Evolutionary conservation across 2,329 filamentous ascomycete species (phyloP).

Genomic region (Purpureocillium lavendulum): DNA sequence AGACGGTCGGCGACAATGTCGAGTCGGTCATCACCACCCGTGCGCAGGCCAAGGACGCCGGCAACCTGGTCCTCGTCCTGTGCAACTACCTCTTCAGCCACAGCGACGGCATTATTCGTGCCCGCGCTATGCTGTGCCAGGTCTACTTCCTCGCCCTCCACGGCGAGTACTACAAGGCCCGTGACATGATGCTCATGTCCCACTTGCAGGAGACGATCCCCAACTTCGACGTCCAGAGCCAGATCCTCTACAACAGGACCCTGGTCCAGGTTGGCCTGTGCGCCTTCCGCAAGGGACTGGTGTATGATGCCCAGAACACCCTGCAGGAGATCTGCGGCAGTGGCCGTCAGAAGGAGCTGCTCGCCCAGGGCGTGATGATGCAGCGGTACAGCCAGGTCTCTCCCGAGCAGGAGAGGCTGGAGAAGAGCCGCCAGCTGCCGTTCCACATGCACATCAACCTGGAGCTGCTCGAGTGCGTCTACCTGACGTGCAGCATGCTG

Average conservation of each 20-base stretch:
- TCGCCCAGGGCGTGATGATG: slow-evolving; percentile 97
- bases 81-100: slow-evolving; percentile 93
- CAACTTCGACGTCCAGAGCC: slow-evolving; percentile 93
- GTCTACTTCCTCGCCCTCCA: slow-evolving; percentile 98
- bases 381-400: slow-evolving; percentile 95
- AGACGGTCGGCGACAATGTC: slow-evolving; percentile 58
- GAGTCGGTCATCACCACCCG: slow-evolving; percentile 79
- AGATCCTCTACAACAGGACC: slow-evolving; percentile 98
- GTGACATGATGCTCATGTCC: slow-evolving; percentile 99
- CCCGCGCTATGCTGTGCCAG: slow-evolving; percentile 94
- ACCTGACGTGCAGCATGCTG: slow-evolving; percentile 98
- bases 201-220: slow-evolving; percentile 95
- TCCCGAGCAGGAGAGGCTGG: slow-evolving; percentile 93
- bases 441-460: slow-evolving; percentile 99
- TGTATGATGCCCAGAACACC: slow-evolving; percentile 96
- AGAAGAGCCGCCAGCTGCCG: slow-evolving; percentile 93
- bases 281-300: slow-evolving; percentile 91
- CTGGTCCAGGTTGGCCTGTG: slow-evolving; percentile 97
- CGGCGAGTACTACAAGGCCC: slow-evolving; percentile 94
- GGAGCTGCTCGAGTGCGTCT: slow-evolving; percentile 94
- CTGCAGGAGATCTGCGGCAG: slow-evolving; percentile 97
- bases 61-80: slow-evolving; percentile 71
- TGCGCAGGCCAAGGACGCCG: slow-evolving; percentile 56
- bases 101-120: slow-evolving; percentile 92
- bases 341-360: slow-evolving; percentile 92